Evolutionary conservation across 331 rosid genomes (phyloP).

Genomic region (Pyracantha coccinea): DNA sequence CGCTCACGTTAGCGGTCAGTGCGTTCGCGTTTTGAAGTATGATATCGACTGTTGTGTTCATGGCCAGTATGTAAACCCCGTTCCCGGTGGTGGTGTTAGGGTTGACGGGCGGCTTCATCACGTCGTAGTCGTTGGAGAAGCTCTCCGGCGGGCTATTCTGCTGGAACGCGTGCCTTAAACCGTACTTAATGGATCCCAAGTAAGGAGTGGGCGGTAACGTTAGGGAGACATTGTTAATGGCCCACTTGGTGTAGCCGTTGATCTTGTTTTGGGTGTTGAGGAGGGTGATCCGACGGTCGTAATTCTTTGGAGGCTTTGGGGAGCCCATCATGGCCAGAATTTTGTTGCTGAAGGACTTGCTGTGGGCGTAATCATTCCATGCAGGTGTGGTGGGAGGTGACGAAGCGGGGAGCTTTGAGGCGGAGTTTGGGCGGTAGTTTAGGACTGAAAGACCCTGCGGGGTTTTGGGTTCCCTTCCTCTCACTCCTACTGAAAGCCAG

Average conservation of each 20-base stretch:
- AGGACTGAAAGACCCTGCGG: conserved; percentile 51
- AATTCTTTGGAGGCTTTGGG: conserved; percentile 41
- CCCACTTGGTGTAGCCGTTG: conserved; percentile 58
- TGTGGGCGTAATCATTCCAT: conserved; percentile 57
- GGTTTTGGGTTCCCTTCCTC: conserved; percentile 53
- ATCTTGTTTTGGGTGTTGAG: conserved; percentile 67
- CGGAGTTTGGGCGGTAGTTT: conserved; percentile 43
- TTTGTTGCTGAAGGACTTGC: conserved; percentile 48
- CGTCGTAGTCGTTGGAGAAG: conserved; percentile 29
- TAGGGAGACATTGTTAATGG: conserved; percentile 65
- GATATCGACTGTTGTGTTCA: conserved; percentile 37
- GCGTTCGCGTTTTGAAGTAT: conserved; percentile 64
- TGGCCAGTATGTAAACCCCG: conserved; percentile 44
- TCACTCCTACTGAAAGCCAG: conserved; percentile 60
- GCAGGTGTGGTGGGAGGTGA: conserved; percentile 54
- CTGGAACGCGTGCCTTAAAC: conserved; percentile 27
- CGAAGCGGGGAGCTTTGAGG: conserved; percentile 52
- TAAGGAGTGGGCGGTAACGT: conserved; percentile 58
- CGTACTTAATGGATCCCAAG: conserved; percentile 52
- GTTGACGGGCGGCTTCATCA: conserved; percentile 31
- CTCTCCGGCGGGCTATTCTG: conserved; percentile 32
- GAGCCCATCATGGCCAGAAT: conserved; percentile 48
- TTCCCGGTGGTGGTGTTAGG: conserved; percentile 29
- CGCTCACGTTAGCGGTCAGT: conserved; percentile 16
- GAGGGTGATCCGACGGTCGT: conserved; percentile 39